These are phyloP conservation scores for Hemileccinum impolitum DNA, from an alignment of 768 basidiomycete genomes.

Conservation along the genomic window DNA sequence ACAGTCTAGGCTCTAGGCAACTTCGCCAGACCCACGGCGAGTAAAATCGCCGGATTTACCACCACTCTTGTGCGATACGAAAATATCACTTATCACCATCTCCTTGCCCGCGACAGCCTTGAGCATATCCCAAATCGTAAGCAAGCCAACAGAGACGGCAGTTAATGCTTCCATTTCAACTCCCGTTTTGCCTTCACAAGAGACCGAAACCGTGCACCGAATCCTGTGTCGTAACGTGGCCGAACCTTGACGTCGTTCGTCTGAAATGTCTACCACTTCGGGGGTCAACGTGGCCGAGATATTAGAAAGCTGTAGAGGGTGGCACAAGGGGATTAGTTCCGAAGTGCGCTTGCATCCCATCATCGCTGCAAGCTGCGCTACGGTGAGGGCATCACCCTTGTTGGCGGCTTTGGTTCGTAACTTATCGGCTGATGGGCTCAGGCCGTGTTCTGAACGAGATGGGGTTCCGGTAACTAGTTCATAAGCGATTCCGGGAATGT, in stretches of 20 bases:
- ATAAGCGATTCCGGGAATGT: constrained; percentile 62
- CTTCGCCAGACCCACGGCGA: constrained; percentile 9
- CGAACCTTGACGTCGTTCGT: background rate
- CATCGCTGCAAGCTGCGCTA: constrained; percentile 82
- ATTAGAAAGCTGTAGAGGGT: constrained; percentile 73
- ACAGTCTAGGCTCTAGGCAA: background rate
- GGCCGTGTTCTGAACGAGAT: constrained; percentile 1
- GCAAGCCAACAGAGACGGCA: constrained; percentile 71
- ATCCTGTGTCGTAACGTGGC: constrained; percentile 43
- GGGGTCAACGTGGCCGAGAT: constrained; percentile 61
- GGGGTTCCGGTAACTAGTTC: constrained; percentile 47
- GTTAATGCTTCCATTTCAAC: constrained; percentile 94
- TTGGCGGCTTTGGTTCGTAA: constrained; percentile 48
- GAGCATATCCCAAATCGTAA: constrained; percentile 93
- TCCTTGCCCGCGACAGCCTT: constrained; percentile 87
- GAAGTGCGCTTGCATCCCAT: constrained; percentile 85
- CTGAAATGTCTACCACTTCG: constrained; percentile 26
- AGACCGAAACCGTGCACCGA: constrained; percentile 62
- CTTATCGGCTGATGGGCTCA: constrained; percentile 23
- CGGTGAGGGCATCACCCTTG: constrained; percentile 71
- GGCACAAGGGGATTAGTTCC: constrained; percentile 83
- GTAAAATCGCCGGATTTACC: constrained; percentile 73
- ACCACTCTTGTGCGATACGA: constrained; percentile 65
- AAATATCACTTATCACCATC: constrained; percentile 72
- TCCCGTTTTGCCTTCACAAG: constrained; percentile 78